Conservation (phyloP, 2,329 filamentous ascomycete species). For the Sporothrix globosa region DNA sequence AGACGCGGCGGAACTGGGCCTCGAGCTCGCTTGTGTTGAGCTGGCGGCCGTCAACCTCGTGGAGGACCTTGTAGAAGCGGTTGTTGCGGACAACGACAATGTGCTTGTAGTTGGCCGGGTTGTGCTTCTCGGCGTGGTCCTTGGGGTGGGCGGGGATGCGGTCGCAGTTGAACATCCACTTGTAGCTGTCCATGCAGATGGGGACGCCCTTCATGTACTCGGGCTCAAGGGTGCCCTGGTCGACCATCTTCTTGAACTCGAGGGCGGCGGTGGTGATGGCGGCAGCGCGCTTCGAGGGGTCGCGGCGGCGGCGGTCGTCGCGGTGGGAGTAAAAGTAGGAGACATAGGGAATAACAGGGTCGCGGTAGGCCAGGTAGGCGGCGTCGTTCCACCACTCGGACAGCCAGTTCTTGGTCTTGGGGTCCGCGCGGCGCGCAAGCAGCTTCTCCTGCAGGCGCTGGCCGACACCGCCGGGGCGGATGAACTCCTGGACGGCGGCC, state of each 20-base stretch:
- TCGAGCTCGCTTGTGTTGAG: constrained; percentile 89
- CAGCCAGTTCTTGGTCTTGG: constrained; percentile 89
- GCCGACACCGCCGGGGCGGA: constrained; percentile 82
- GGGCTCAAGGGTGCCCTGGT: constrained; percentile 79
- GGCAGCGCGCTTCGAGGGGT: constrained; percentile 90
- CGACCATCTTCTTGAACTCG: constrained; percentile 94
- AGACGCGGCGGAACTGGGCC: constrained; percentile 82
- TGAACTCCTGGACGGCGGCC: constrained; percentile 84
- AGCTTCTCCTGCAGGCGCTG: constrained; percentile 86
- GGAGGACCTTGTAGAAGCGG: constrained; percentile 90
- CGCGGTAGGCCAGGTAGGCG: constrained; percentile 90
- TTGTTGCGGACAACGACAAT: constrained; percentile 92
- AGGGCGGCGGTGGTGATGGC: constrained; percentile 83
- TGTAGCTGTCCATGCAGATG: constrained; percentile 97
- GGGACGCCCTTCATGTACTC: constrained; percentile 99
- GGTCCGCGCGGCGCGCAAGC: constrained; percentile 74
- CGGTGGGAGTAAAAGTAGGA: constrained; percentile 99
- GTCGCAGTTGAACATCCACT: constrained; percentile 98
- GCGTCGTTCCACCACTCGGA: constrained; percentile 98
- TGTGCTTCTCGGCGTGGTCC: constrained; percentile 83
- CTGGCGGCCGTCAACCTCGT: constrained; percentile 80
- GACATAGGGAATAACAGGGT: constrained; percentile 95
- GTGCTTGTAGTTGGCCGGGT: constrained; percentile 71
- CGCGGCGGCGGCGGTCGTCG: constrained; percentile 83
- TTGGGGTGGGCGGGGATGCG: constrained; percentile 80